Base-by-base conservation (phyloP, 2,329 filamentous ascomycete species). In the Cryphonectria nitschkei region DNA sequence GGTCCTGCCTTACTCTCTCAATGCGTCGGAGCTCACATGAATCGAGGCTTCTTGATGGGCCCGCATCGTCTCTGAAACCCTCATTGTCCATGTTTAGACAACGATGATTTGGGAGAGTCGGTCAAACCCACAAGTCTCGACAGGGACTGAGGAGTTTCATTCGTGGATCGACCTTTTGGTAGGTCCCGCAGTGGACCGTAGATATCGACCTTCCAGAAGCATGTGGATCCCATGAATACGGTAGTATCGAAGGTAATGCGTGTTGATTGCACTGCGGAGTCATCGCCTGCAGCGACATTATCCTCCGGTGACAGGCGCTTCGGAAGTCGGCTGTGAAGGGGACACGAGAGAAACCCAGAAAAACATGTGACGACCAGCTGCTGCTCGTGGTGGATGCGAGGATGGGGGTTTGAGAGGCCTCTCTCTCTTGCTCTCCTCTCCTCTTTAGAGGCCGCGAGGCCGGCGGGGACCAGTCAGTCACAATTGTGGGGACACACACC, bases 341-440 rank as follows among this genome's bases (percentile, higher is more conserved):
- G 52, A 61, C 22, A 64, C 34, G 34, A 50, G 65, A 13, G 39
- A 34, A 29, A 32, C 60, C 37, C 6, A 39, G 39, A 32, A 46
- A 43, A 43, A 16, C 65, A 72, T 68, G 54, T 65, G 68, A 72
- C 56, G 58, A 62, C 37, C 29, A 32, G 58, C 37, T 62, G 66
- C 52, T 65, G 46, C 16, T 11, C 1, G 1, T 37, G 16, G 50
- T 43, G 50, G n/a, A 46, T 34, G 37, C 41, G 34, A 60, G n/a
- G 46, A 32, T 2, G 54, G 66, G 37, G 19, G 54, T 63, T n/a
- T 50, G 19, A 58, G 16, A 62, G 13, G 34, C 32, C 58, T 29
- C 58, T 61, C 29, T 61, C 29, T 29, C 29, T 16, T 14, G 1
- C 37, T 3, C 37, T 39, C 37, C 9, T 6, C 37, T 11, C 37